Evolutionary conservation across 2,329 filamentous ascomycete genomes (phyloP).

Genomic region (Paramyrothecium roridum): DNA sequence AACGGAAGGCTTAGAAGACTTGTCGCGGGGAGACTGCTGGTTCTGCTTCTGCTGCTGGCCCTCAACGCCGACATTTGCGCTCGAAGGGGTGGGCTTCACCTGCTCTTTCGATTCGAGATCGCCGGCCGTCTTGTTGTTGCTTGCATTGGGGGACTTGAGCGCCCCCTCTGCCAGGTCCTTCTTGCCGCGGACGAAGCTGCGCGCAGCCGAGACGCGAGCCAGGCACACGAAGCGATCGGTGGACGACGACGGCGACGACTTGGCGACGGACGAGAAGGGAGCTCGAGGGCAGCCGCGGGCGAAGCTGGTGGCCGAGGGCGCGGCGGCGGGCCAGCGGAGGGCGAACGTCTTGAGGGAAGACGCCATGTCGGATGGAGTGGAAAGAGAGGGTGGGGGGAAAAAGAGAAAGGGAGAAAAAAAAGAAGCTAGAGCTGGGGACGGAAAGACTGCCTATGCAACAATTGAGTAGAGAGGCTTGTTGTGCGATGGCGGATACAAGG

Average conservation of each 20-base stretch:
- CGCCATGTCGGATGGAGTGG: slow-evolving; percentile 16
- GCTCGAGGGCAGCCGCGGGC: slow-evolving; percentile 12
- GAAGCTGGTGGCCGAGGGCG: slow-evolving; percentile 14
- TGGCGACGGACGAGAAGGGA: background rate
- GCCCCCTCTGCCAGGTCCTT: slow-evolving; percentile 9
- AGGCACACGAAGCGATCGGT: background rate
- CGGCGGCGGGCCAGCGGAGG: slow-evolving; percentile 23
- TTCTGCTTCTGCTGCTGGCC: background rate
- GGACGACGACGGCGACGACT: background rate
- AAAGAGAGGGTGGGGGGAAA: too few relatives aligned
- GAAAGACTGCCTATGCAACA: background rate
- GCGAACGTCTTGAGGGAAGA: slow-evolving; percentile 27
- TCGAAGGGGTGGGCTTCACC: slow-evolving; percentile 13
- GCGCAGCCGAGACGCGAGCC: background rate
- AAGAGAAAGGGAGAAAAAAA: too few relatives aligned
- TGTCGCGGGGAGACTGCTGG: slow-evolving; percentile 2
- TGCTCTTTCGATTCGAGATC: slow-evolving; percentile 2
- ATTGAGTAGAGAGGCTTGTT: slow-evolving; percentile 14
- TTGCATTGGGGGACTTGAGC: slow-evolving; percentile 8
- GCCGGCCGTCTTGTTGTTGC: slow-evolving; percentile 8
- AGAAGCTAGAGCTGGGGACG: slow-evolving; percentile 1
- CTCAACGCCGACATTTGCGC: slow-evolving; percentile 11
- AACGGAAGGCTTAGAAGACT: background rate
- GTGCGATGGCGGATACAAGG: slow-evolving; percentile 11
- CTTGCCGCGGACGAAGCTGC: slow-evolving; percentile 13